Evolutionary conservation across 1,139 yeast genomes (phyloP).

Genomic region (Lodderomyces beijingensis): DNA sequence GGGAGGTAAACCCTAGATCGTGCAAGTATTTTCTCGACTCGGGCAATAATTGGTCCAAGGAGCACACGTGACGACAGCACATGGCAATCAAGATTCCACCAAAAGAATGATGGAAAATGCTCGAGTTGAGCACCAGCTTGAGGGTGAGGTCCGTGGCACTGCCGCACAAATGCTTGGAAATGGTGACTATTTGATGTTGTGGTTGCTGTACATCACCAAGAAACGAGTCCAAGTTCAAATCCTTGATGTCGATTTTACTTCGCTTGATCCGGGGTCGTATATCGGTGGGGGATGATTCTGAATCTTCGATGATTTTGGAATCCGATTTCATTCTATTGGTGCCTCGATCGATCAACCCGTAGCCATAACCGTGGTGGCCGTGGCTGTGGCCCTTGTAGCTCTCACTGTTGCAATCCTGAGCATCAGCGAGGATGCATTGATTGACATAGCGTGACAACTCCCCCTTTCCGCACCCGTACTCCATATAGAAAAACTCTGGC

Average conservation of each 20-base stretch:
- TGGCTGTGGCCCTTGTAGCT: neutral
- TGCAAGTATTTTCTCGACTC: conserved; percentile 43
- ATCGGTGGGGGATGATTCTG: conserved; percentile 10
- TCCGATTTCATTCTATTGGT: conserved; percentile 79
- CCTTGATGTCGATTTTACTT: conserved; percentile 74
- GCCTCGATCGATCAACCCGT: conserved; percentile 70
- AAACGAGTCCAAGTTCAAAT: conserved; percentile 51
- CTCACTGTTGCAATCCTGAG: conserved; percentile 15
- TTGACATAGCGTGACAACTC: conserved; percentile 73
- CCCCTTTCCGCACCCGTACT: conserved; percentile 90
- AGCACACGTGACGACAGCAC: conserved; percentile 91
- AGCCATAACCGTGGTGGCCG: conserved; percentile 33
- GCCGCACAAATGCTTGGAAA: conserved; percentile 89
- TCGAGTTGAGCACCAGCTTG: conserved; percentile 54
- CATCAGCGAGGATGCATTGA: conserved; percentile 36
- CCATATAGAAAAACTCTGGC: conserved; percentile 45
- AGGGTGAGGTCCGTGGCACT: conserved; percentile 88
- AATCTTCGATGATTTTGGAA: conserved; percentile 56
- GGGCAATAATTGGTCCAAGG: conserved; percentile 46
- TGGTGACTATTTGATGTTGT: conserved; percentile 42
- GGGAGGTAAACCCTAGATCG: conserved; percentile 25
- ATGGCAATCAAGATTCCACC: conserved; percentile 77
- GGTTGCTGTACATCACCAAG: conserved; percentile 25
- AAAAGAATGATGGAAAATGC: conserved; percentile 19
- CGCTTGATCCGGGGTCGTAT: conserved; percentile 42